Evolutionary conservation across 495 filamentous ascomycete genomes (phyloP), one percentile per base, ranked within the genome.

Genomic region (Trichoderma gamsii): DNA sequence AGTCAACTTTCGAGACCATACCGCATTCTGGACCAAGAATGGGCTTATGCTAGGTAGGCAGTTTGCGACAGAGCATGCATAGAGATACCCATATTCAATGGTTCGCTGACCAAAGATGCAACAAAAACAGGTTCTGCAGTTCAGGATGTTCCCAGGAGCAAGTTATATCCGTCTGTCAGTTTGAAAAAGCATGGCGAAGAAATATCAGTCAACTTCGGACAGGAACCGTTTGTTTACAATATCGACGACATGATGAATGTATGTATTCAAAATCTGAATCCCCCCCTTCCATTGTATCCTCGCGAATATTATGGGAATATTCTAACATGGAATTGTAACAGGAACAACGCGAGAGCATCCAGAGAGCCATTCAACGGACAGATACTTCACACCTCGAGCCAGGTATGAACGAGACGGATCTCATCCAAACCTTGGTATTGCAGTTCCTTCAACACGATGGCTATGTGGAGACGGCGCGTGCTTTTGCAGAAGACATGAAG

Each of bases 401-500:
- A 5, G 83, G 83, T 3, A 74, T 93, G 64, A 86, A 87, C 67
- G 92, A 97, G 76, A 86, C 87, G 1, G 79, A 89, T 32, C 82
- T 99, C 41, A 85, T 97, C 49, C 95, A 97, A 75, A 85, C 89
- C 70, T 71, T 88, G 70, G 85, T 87, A 21, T 84, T 92, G 13
- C 93, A 97, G 76, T 97, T 93, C 72, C 82, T 99, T 8, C 90
- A 92, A 46, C 95, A 97, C 73, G 96, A 98, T 75, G 96, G 95
- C 67, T 98, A 97, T 71, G 88, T 97, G n/a, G 94, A 97, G 68
- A 96, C 95, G 8, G 92, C 93, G 18, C 86, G 87, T 69, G 92
- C 90, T 0, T 98, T 99, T 78, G 87, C 90, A 8, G 84, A 89
- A 73, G 96, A 98, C 74, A 87, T 96, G 6, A 86, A 87, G 44